phyloP scores from a whole-genome alignment of 257 asterid species.

The Primulina eburnea region DNA sequence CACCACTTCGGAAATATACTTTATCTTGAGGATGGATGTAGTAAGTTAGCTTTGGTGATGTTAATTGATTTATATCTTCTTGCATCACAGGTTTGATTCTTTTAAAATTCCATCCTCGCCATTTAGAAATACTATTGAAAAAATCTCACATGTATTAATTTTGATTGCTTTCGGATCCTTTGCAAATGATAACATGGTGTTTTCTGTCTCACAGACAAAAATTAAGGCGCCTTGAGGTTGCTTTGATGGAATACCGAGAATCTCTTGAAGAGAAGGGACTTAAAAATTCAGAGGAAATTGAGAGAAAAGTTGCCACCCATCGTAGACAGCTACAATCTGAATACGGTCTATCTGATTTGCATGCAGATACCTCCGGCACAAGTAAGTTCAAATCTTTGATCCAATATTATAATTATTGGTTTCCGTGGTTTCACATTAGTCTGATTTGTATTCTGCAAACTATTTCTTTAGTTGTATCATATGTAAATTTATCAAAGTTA shows the following conservation, averaged over 20 bases:
- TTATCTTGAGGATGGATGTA: constrained; percentile 1
- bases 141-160: constrained; percentile 4
- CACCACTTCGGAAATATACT: background rate
- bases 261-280: constrained; percentile 83
- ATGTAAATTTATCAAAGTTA: background rate
- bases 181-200: constrained; percentile 22
- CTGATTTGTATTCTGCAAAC: background rate
- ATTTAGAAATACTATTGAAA: background rate
- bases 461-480: background rate
- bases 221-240: constrained; percentile 86
- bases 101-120: constrained; percentile 5
- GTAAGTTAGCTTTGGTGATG: background rate
- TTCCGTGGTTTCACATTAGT: background rate
- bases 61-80: constrained; percentile 7
- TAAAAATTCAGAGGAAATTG: constrained; percentile 61
- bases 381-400: constrained; percentile 42
- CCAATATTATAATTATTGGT: background rate
- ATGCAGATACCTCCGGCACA: constrained; percentile 56
- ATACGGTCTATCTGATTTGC: constrained; percentile 57
- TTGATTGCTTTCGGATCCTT: background rate
- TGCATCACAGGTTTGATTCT: constrained; percentile 15
- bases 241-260: constrained; percentile 83
- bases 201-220: constrained; percentile 56
- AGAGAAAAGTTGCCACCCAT: constrained; percentile 66
- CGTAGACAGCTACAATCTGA: constrained; percentile 62